A percentile compares a stretch with the other conserved stretches of the same genome.
phyloP scores from a whole-genome alignment of 306 rosid genomes.

The Corylus avellana region DNA sequence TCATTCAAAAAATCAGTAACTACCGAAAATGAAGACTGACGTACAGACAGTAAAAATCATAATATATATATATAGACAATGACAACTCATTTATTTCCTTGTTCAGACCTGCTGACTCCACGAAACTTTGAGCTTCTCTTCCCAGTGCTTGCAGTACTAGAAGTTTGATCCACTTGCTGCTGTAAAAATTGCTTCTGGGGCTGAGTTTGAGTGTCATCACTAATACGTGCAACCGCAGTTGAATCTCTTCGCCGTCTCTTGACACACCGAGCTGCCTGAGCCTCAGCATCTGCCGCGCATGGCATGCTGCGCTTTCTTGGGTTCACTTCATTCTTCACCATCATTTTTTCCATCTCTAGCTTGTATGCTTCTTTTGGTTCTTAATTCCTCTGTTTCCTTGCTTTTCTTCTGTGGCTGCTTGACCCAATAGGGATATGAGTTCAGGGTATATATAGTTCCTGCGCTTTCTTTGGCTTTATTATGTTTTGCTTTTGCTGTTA shows the following conservation, averaged over 20 bases:
- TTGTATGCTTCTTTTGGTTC: neutral
- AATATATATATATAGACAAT: neutral
- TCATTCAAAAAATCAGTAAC: neutral
- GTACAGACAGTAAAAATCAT: no score
- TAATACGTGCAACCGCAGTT: slow-evolving; percentile 7
- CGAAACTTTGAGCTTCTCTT: slow-evolving; percentile 84
- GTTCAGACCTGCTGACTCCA: slow-evolving; percentile 67
- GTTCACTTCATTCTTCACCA: slow-evolving; percentile 49
- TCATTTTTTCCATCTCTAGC: slow-evolving; percentile 38
- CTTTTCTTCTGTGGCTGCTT: neutral
- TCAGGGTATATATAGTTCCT: slow-evolving; percentile 29
- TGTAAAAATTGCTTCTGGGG: slow-evolving; percentile 17
- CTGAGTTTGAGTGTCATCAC: slow-evolving; percentile 28
- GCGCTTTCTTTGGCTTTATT: slow-evolving; percentile 37
- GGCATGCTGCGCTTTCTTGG: slow-evolving; percentile 23
- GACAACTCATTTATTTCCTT: neutral
- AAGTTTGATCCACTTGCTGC: slow-evolving; percentile 35
- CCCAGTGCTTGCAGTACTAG: slow-evolving; percentile 42
- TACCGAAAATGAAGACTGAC: neutral
- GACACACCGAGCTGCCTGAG: slow-evolving; percentile 30
- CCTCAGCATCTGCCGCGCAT: slow-evolving; percentile 34
- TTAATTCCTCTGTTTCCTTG: neutral
- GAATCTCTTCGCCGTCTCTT: slow-evolving; percentile 58
- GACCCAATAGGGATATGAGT: slow-evolving; percentile 9
- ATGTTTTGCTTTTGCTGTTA: slow-evolving; percentile 39